Base-by-base conservation (phyloP, 768 basidiomycete species). In the Russula vinacea region DNA sequence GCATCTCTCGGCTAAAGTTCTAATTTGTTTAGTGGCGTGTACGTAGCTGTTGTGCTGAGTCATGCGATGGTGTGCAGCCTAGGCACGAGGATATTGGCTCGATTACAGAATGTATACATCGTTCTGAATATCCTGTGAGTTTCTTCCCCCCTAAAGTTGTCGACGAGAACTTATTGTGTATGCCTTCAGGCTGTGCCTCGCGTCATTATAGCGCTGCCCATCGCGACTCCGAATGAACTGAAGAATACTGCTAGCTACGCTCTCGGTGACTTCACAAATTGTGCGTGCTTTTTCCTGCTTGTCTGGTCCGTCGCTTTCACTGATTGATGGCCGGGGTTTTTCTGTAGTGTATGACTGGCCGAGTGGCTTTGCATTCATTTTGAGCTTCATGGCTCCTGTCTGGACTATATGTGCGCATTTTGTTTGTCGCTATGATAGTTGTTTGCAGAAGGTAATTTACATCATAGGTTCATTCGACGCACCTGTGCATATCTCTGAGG, bases 61-160 rank as follows among this genome's bases (percentile, higher is more conserved):
- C 88, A 92, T 70, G 87, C 80, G 0, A 62, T 85, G 1, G 71
- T 88, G 29, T 90, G 88, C 68, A 86, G 86, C 66, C 77, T 90
- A 17, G 88, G 83, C 17, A 89, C 89, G 2, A 72, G 77, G 10
- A 56, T 86, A 35, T 77, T 92, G 19, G 90, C 90, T 1, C 78
- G 88, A 33, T 69, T 92, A 16, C 90, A 92, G 71, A 84, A 80
- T 22, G 73, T 88, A 10, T 92, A 88, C 68, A 82, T 90, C 24
- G 67, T 82, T n/a, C 77, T 92, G 47, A 92, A 92, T 70, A 73
- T 90, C 32, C 56, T 83, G 86, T 87, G 72, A 62, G 86, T 76
- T 14, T 26, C 32, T 51, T 11, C 52, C 26, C 26, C 37, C 13
- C 22, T 22, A 40, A 19, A 14, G 39, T 19, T 19, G 29, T 52